These are phyloP conservation scores for Fonsecaea multimorphosa DNA, from an alignment of 2,329 filamentous ascomycete genomes.

Conservation along the genomic window DNA sequence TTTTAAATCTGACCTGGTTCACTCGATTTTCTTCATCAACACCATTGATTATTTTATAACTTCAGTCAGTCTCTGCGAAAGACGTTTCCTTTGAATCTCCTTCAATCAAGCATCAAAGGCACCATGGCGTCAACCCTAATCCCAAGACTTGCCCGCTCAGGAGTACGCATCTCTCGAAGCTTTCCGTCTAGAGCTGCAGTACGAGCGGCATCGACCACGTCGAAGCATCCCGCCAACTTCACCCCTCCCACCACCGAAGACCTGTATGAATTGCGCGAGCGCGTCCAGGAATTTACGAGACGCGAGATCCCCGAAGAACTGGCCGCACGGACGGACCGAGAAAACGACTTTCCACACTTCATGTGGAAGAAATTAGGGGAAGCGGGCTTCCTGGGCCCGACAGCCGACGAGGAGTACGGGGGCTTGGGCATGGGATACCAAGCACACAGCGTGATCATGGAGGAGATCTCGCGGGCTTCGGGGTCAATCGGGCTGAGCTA, in stretches of 20 bases:
- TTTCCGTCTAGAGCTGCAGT: conserved; percentile 2
- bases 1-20: neutral
- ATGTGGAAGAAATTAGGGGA: conserved; percentile 96
- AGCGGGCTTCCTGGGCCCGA: conserved; percentile 89
- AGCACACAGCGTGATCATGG: conserved; percentile 93
- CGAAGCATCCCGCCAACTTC: conserved; percentile 72
- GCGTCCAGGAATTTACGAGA: conserved; percentile 87
- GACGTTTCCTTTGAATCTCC: neutral
- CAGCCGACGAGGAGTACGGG: conserved; percentile 89
- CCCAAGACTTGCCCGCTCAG: conserved; percentile 19
- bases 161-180: conserved; percentile 9
- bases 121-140: conserved; percentile 24
- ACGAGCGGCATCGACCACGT: conserved; percentile 52
- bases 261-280: conserved; percentile 78
- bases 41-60: neutral
- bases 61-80: neutral
- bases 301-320: conserved; percentile 86
- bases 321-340: conserved; percentile 79
- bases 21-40: neutral
- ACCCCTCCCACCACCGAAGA: conserved; percentile 72
- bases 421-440: conserved; percentile 93
- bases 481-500: conserved; percentile 84
- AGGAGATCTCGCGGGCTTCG: conserved; percentile 88
- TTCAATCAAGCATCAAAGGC: neutral
- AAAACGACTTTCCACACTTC: conserved; percentile 83